A percentile compares a stretch with the other conserved stretches of the same genome.
These are phyloP conservation scores for Fraxinus greggii DNA, from an alignment of 305 asterid species.

Conservation along the genomic window DNA sequence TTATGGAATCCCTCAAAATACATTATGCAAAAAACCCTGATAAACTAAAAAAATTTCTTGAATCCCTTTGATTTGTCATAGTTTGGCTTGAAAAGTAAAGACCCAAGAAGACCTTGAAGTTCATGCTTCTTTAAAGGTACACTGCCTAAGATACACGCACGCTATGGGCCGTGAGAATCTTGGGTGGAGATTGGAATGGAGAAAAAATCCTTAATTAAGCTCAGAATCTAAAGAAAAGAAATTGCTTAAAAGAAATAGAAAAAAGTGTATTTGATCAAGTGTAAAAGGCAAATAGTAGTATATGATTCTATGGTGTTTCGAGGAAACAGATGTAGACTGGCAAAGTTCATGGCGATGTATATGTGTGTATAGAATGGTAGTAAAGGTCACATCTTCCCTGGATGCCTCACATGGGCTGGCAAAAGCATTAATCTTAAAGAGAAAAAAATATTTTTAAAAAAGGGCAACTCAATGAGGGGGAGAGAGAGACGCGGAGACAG, in stretches of 20 bases:
- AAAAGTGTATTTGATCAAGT: not conserved
- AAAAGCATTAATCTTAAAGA: not conserved
- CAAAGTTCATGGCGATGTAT: not conserved
- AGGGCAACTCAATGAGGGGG: not conserved
- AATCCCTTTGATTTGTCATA: constrained; percentile 18
- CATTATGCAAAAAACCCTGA: constrained; percentile 9
- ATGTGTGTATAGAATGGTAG: not conserved
- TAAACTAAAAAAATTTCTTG: not conserved
- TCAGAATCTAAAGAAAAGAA: constrained; percentile 8
- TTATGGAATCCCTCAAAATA: not conserved
- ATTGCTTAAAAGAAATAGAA: constrained; percentile 12
- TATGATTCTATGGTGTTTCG: not conserved
- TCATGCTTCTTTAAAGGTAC: constrained; percentile 6
- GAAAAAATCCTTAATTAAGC: constrained; percentile 23
- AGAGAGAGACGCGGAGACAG: not conserved
- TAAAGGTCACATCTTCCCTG: not conserved
- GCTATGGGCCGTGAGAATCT: constrained; percentile 27
- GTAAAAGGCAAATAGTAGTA: not conserved
- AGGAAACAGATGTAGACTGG: not conserved
- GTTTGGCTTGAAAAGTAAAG: constrained; percentile 22
- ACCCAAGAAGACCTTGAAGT: constrained; percentile 10
- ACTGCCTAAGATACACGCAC: constrained; percentile 39
- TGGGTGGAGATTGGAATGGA: not conserved
- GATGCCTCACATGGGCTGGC: constrained; percentile 8
- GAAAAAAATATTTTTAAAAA: no score